Evolutionary conservation across 495 filamentous ascomycete species (phyloP).

Genomic region (Penicillium chermesinum): DNA sequence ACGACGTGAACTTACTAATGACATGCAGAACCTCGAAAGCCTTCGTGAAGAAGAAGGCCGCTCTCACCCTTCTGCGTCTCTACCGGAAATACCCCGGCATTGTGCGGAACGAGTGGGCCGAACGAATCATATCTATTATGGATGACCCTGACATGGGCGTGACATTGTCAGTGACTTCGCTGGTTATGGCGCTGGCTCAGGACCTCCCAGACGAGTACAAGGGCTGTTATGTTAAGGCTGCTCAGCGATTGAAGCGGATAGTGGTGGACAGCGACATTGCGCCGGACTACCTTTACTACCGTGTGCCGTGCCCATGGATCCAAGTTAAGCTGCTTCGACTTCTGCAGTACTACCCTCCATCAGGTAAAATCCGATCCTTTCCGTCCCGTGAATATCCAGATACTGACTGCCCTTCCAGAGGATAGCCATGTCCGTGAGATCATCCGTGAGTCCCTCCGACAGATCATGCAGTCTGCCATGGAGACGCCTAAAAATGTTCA

Average conservation of each 20-base stretch:
- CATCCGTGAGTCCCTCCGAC: slow-evolving; percentile 86
- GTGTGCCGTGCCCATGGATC: slow-evolving; percentile 97
- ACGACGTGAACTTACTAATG: slow-evolving; percentile 10
- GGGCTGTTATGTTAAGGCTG: slow-evolving; percentile 89
- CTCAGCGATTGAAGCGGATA: slow-evolving; percentile 79
- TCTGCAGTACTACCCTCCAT: slow-evolving; percentile 94
- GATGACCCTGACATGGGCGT: slow-evolving; percentile 95
- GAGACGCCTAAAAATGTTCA: slow-evolving; percentile 98
- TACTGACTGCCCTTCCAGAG: slow-evolving; percentile 47
- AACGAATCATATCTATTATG: slow-evolving; percentile 97
- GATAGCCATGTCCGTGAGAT: slow-evolving; percentile 88
- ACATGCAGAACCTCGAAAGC: slow-evolving; percentile 77
- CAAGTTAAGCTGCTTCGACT: slow-evolving; percentile 90
- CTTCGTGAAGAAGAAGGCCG: slow-evolving; percentile 99
- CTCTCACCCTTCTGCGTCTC: slow-evolving; percentile 87
- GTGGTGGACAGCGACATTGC: slow-evolving; percentile 84
- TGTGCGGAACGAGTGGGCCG: slow-evolving; percentile 93
- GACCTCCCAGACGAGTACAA: slow-evolving; percentile 91
- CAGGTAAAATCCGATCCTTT: slow-evolving; percentile 67
- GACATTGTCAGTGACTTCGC: slow-evolving; percentile 87
- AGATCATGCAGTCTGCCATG: slow-evolving; percentile 83
- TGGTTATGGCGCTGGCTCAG: slow-evolving; percentile 93
- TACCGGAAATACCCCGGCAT: slow-evolving; percentile 93
- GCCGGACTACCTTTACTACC: slow-evolving; percentile 94
- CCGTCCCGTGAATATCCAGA: too few species aligned